Percentiles rank a stretch among this genome's conserved stretches.
Conservation (phyloP, 2,329 filamentous ascomycete genomes). For the Colletotrichum plurivorum region DNA sequence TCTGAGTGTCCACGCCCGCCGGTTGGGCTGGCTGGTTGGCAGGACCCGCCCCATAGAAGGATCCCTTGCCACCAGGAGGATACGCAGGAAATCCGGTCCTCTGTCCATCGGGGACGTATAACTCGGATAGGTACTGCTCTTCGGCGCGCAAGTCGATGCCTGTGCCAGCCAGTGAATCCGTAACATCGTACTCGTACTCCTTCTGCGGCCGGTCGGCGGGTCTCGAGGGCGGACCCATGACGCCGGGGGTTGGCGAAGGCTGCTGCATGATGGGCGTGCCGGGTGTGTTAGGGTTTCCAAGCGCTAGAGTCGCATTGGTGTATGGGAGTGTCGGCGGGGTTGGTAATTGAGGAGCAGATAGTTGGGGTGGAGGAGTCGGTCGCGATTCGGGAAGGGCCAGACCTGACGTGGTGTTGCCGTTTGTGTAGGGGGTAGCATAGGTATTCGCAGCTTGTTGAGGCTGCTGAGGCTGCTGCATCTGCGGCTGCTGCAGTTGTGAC, state of each 20-base stretch:
- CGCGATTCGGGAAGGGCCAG: constrained; percentile 43
- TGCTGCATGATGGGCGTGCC: constrained; percentile 36
- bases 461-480: constrained; percentile 7
- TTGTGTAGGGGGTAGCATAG: constrained; percentile 56
- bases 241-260: constrained; percentile 50
- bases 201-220: constrained; percentile 75
- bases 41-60: constrained; percentile 76
- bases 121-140: constrained; percentile 82
- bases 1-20: constrained; percentile 64
- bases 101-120: constrained; percentile 67
- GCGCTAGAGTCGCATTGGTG: constrained; percentile 43
- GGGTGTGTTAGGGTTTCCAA: constrained; percentile 20
- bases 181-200: constrained; percentile 78
- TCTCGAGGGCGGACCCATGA: constrained; percentile 73
- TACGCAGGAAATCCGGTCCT: constrained; percentile 70
- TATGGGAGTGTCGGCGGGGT: constrained; percentile 40
- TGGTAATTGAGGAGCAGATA: constrained; percentile 40
- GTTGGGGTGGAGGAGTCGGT: constrained; percentile 42
- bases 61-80: constrained; percentile 66
- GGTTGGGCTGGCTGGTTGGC: constrained; percentile 73
- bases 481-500: constrained; percentile 5
- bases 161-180: constrained; percentile 86
- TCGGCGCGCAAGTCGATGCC: constrained; percentile 91
- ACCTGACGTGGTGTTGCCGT: constrained; percentile 51
- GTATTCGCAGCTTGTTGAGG: constrained; percentile 48